These are phyloP conservation scores for Leptodermis oblonga DNA, from an alignment of 257 asterid species.

Conservation along the genomic window DNA sequence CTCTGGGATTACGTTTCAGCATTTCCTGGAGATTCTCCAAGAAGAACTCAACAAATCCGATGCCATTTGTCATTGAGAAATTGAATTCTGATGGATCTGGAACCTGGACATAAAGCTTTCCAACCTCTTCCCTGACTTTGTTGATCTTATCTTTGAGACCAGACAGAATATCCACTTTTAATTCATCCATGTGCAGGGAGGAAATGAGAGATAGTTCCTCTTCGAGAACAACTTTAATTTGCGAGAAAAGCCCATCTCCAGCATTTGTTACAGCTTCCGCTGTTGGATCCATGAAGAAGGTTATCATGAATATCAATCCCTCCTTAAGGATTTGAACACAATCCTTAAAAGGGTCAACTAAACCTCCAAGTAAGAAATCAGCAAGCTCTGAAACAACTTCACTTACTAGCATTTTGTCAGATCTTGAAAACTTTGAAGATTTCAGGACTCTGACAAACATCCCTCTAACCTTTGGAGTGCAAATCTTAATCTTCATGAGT, in stretches of 20 bases:
- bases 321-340: not conserved
- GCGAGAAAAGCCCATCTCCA: not conserved
- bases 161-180: not conserved
- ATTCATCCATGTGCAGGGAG: not conserved
- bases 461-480: not conserved
- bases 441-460: not conserved
- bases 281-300: constrained; percentile 4
- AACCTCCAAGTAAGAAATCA: not conserved
- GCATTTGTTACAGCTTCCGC: not conserved
- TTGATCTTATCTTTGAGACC: not conserved
- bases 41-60: constrained; percentile 3
- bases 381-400: constrained; percentile 1
- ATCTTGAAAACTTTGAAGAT: not conserved
- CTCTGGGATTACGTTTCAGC: not conserved
- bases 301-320: constrained; percentile 5
- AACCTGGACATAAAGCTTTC: not conserved
- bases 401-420: not conserved
- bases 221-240: not conserved
- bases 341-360: not conserved
- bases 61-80: not conserved
- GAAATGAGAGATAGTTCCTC: constrained; percentile 5
- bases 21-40: constrained; percentile 1
- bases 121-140: not conserved
- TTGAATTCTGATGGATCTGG: not conserved
- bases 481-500: not conserved